These are phyloP conservation scores for Salix caprea DNA, from an alignment of 345 rosid species.

Conservation along the genomic window DNA sequence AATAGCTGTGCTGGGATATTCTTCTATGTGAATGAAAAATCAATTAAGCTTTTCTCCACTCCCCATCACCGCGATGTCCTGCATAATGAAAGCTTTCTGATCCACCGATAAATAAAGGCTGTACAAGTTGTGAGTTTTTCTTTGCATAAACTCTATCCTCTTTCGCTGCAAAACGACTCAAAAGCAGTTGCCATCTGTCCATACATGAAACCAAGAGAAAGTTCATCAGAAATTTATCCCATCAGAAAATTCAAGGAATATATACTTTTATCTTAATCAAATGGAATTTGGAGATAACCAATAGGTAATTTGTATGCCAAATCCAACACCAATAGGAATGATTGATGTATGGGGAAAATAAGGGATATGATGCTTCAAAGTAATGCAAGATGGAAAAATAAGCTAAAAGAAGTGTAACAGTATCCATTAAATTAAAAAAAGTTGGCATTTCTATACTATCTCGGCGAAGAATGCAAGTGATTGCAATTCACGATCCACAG, in stretches of 20 bases:
- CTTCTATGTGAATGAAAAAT: not conserved
- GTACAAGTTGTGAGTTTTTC: constrained; percentile 43
- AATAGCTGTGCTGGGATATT: not conserved
- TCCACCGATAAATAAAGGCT: not conserved
- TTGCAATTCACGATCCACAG: not conserved
- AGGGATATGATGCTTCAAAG: not conserved
- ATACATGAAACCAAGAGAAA: not conserved
- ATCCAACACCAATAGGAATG: not conserved
- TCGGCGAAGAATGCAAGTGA: not conserved
- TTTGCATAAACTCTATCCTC: constrained; percentile 41
- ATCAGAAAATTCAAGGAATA: not conserved
- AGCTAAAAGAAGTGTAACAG: not conserved
- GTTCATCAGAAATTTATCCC: not conserved
- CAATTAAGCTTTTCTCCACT: too few species aligned
- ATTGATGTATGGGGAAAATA: not conserved
- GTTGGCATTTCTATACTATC: not conserved
- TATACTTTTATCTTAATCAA: not conserved
- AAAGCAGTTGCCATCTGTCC: not conserved
- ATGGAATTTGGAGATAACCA: not conserved
- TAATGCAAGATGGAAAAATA: not conserved
- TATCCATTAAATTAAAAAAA: not conserved
- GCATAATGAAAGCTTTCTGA: not conserved
- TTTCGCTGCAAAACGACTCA: not conserved
- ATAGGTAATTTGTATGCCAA: not conserved
- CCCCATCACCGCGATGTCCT: not conserved